A percentile compares a stretch with the other conserved stretches of the same genome.
Conservation (phyloP, 805 yeast genomes). For the Kazachstania taianensis region DNA sequence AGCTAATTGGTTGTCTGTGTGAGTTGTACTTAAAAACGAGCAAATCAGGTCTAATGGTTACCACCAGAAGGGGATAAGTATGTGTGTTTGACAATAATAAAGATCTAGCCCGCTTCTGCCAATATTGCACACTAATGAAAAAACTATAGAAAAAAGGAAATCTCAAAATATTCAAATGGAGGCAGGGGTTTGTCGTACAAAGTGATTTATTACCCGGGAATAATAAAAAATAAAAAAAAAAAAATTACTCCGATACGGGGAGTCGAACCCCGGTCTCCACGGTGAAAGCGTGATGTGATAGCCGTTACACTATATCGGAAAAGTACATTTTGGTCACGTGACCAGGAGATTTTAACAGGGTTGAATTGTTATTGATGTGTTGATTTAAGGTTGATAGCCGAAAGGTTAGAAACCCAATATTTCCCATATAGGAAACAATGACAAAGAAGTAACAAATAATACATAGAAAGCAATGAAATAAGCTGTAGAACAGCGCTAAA, state of each 20-base stretch:
- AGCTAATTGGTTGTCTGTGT: background rate
- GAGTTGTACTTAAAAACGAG: background rate
- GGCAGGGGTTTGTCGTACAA: background rate
- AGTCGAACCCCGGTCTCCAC: slow-evolving; percentile 24
- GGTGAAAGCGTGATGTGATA: slow-evolving; percentile 24
- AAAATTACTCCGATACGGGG: slow-evolving; percentile 19
- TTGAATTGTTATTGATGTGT: no score
- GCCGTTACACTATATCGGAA: slow-evolving; percentile 25
- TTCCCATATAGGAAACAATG: no score
- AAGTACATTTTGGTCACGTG: no score
- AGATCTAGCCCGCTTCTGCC: background rate
- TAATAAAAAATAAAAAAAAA: background rate
- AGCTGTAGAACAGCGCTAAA: no score
- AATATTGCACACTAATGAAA: no score
- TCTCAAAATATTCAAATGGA: background rate
- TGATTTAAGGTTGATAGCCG: no score
- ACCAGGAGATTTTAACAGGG: no score
- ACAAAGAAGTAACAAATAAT: no score
- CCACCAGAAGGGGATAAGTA: background rate
- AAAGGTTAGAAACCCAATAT: no score
- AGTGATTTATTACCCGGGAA: no score
- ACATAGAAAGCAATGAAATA: no score
- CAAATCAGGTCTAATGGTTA: background rate
- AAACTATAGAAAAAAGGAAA: background rate
- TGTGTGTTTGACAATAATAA: background rate